Conservation (phyloP, 108 stramenopile genomes). For the Schizochytrium sp. region DNA sequence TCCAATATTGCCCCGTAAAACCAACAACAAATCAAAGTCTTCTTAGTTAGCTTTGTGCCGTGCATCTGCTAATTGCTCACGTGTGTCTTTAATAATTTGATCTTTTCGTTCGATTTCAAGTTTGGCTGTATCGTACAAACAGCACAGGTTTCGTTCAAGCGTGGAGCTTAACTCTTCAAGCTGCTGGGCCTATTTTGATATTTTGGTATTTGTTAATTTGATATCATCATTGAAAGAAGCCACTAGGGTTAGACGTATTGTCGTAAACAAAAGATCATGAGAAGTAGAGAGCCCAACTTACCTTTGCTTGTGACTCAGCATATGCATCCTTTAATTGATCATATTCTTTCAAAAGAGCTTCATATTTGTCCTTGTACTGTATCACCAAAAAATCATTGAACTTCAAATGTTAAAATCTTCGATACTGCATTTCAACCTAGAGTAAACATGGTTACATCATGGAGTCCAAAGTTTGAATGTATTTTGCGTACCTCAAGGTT, state of each 20-base stretch:
- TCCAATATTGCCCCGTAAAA: background rate
- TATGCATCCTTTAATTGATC: background rate
- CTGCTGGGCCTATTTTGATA: background rate
- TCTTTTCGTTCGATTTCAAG: constrained; percentile 16
- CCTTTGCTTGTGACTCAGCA: background rate
- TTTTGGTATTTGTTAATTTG: background rate
- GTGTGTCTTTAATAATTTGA: constrained; percentile 13
- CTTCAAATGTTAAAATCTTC: background rate
- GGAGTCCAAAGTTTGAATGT: background rate
- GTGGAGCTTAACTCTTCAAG: constrained; percentile 17
- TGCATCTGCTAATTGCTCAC: background rate
- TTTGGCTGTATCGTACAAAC: constrained; percentile 52
- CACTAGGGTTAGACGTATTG: background rate
- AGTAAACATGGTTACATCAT: background rate
- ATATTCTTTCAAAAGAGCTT: background rate
- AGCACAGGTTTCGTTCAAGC: constrained; percentile 41
- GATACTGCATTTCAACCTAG: background rate
- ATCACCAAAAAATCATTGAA: background rate
- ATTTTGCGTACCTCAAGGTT: constrained; percentile 32
- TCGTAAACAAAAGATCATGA: background rate
- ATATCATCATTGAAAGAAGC: background rate
- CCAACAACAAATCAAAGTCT: background rate
- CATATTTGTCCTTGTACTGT: constrained; percentile 37
- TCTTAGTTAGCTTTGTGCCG: background rate
- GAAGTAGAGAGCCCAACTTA: background rate